Conservation (phyloP, 2,329 filamentous ascomycete species). For the Diaporthe batatas region DNA sequence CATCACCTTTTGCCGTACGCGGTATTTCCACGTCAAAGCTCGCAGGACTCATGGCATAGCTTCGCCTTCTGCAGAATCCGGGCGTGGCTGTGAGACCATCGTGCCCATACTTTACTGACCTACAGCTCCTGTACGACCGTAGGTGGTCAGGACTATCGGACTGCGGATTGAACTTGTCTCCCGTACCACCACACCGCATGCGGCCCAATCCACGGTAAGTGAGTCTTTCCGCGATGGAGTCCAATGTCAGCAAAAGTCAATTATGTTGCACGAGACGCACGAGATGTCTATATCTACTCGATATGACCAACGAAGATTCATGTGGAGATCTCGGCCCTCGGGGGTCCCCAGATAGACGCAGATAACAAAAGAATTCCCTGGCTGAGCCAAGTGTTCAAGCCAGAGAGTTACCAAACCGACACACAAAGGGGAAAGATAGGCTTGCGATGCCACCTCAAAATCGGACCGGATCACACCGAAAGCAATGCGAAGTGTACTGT, state of each 20-base stretch:
- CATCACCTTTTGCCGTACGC: not conserved
- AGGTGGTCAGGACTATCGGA: not conserved
- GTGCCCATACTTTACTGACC: not conserved
- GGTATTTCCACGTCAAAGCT: not conserved
- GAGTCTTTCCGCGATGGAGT: not conserved
- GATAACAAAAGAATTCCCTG: not conserved
- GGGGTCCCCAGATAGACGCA: not conserved
- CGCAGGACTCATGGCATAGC: no score
- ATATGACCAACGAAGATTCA: not conserved
- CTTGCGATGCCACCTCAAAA: not conserved
- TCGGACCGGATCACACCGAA: not conserved
- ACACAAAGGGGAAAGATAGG: not conserved
- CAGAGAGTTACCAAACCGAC: not conserved
- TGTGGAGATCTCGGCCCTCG: not conserved
- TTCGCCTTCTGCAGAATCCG: not conserved
- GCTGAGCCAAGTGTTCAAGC: not conserved
- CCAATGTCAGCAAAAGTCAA: not conserved
- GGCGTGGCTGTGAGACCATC: not conserved
- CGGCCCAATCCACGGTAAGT: not conserved
- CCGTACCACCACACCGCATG: conserved; percentile 1
- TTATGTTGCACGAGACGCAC: not conserved
- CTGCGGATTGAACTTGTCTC: not conserved
- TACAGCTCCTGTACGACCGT: not conserved
- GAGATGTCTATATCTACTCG: not conserved
- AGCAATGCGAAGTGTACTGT: not conserved